A percentile compares a stretch with the other conserved stretches of the same genome.
Conservation (phyloP, 495 filamentous ascomycete species). For the Geopyxis carbonaria region DNA sequence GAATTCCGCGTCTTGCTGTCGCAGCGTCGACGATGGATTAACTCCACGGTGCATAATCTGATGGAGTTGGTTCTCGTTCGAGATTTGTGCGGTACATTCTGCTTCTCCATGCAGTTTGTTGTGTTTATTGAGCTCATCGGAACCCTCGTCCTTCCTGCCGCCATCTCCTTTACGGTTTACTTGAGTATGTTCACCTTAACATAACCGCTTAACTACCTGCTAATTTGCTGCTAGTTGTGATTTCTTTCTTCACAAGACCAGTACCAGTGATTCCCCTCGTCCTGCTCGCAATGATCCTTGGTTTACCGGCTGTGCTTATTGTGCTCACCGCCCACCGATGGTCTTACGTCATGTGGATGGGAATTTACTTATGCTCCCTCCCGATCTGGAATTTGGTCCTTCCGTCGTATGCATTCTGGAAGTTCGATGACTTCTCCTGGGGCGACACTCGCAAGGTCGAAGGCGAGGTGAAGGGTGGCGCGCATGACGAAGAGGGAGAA, state of each 20-base stretch:
- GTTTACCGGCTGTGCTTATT: constrained; percentile 82
- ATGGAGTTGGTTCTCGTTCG: constrained; percentile 93
- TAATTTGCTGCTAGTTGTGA: constrained; percentile 43
- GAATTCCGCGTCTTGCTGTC: constrained; percentile 82
- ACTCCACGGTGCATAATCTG: constrained; percentile 96
- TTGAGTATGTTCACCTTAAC: constrained; percentile 44
- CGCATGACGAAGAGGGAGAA: constrained; percentile 78
- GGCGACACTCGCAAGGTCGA: constrained; percentile 94
- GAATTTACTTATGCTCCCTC: constrained; percentile 82
- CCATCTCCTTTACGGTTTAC: constrained; percentile 94
- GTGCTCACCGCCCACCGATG: constrained; percentile 88
- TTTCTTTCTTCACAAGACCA: constrained; percentile 63
- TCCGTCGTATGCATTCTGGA: constrained; percentile 93
- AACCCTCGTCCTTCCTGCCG: constrained; percentile 84
- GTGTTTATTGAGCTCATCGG: constrained; percentile 92
- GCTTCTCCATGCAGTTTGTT: constrained; percentile 99
- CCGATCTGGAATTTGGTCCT: constrained; percentile 98
- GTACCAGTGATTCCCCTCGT: constrained; percentile 88
- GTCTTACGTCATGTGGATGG: constrained; percentile 92
- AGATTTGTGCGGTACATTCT: constrained; percentile 96
- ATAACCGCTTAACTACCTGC: not conserved
- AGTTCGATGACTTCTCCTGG: constrained; percentile 99
- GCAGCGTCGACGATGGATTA: constrained; percentile 95
- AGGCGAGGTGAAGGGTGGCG: constrained; percentile 60
- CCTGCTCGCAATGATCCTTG: constrained; percentile 79